Evolutionary conservation across 1,284 basidiomycete species (phyloP).

Genomic region (Irpex sp.): DNA sequence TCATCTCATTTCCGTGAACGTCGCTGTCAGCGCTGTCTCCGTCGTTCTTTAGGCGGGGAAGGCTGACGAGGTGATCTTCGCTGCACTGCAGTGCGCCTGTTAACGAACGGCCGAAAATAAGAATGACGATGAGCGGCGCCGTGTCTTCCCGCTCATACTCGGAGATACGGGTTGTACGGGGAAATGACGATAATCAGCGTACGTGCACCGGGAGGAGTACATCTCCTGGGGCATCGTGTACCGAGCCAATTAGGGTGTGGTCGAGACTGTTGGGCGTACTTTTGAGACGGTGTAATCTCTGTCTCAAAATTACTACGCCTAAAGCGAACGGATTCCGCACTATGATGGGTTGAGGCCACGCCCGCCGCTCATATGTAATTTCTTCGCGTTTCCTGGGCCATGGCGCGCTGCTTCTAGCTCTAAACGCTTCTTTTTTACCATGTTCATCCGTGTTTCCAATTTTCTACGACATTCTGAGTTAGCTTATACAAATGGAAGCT

Average conservation of each 20-base stretch:
- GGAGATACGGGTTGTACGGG: background rate
- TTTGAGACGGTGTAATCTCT: background rate
- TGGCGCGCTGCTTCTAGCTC: no score
- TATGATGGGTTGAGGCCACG: no score
- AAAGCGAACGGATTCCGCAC: no score
- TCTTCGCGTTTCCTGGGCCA: no score
- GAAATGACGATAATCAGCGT: background rate
- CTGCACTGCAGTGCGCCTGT: no score
- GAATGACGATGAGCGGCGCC: no score
- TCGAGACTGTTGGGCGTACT: background rate
- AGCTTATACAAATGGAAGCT: background rate
- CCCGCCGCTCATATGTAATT: no score
- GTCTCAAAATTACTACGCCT: no score
- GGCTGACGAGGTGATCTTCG: no score
- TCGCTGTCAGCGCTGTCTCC: no score
- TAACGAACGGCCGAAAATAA: background rate
- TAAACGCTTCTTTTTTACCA: no score
- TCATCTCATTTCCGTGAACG: background rate
- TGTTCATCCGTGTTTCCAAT: background rate
- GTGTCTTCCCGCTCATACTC: background rate
- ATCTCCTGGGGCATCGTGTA: background rate
- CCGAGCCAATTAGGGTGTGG: background rate
- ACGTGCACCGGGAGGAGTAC: background rate
- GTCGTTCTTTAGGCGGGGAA: no score
- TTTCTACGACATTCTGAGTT: background rate